Percentiles rank a stretch among this genome's conserved stretches.
Evolutionary conservation across 1,139 yeast genomes (phyloP).

Genomic region (Blastobotrys proliferans): DNA sequence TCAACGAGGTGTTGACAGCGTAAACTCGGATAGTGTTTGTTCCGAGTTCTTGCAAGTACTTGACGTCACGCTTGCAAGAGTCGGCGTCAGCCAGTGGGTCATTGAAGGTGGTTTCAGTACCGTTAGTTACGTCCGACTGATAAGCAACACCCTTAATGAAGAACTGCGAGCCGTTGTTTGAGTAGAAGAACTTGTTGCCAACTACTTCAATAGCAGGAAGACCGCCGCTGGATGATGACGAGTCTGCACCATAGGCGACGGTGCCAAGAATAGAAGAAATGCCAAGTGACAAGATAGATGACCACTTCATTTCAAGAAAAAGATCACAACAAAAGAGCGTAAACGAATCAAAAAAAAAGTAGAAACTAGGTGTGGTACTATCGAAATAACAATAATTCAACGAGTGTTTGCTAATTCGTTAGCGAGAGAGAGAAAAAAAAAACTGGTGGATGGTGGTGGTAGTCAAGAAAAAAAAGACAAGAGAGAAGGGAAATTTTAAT

Average conservation of each 20-base stretch:
- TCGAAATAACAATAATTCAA: too few species aligned
- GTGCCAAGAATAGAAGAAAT: conserved; percentile 14
- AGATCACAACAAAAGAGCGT: conserved; percentile 2
- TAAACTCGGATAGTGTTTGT: conserved; percentile 84
- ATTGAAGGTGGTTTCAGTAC: conserved; percentile 47
- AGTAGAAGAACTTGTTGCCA: conserved; percentile 63
- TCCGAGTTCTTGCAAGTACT: conserved; percentile 61
- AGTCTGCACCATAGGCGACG: conserved; percentile 18
- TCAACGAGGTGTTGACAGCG: conserved; percentile 72
- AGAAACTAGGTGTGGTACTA: too few species aligned
- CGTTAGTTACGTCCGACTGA: conserved; percentile 48
- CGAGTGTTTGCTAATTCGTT: too few species aligned
- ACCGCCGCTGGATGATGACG: conserved; percentile 22
- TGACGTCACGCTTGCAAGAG: conserved; percentile 75
- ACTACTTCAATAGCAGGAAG: conserved; percentile 36
- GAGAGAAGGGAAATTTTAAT: conserved; percentile 5
- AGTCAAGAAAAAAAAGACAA: conserved; percentile 1
- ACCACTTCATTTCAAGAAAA: conserved; percentile 15
- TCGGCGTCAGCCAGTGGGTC: conserved; percentile 69
- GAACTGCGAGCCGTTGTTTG: conserved; percentile 79
- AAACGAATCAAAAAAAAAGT: conserved; percentile 2
- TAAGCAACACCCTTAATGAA: conserved; percentile 79
- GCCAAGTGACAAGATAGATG: conserved; percentile 11
- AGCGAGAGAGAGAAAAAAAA: background rate
- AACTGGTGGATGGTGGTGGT: background rate